Evolutionary conservation across 768 basidiomycete species (phyloP), one percentile per base, ranked within the genome.

Genomic region (Rhodosporidiobolus odoratus): DNA sequence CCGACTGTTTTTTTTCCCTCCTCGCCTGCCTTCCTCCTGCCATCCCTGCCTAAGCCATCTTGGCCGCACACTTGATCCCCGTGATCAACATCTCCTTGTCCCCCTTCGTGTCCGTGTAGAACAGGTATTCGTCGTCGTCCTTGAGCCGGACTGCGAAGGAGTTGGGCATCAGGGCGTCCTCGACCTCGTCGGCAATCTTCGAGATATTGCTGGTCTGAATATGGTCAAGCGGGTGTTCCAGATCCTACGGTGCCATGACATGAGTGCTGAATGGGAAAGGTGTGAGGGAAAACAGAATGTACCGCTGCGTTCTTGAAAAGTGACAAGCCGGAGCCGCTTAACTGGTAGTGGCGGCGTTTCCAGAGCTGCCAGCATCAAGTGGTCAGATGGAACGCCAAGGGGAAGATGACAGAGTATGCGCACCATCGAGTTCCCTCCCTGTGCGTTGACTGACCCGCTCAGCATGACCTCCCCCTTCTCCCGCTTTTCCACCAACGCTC

Each of bases 261-360:
- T n/a, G n/a, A n/a, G n/a, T n/a, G n/a, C n/a, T n/a, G n/a, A 25
- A 35, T 27, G 52, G 43, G 0, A n/a, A 30, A 23, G 38, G 15
- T 1, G 16, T 34, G 27, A 21, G 50, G 40, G 7, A 16, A 2
- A 30, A 56, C 2, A 4, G 41, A 16, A 56, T 64, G 47, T 10
- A 72, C 71, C 19, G 16, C 8, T n/a, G 65, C 62, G 60, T 38
- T 52, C 68, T 73, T 73, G 60, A 8, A 66, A 10, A 73, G 57
- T 23, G 45, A 34, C n/a, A 66, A 23, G 1, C 38, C n/a, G 2
- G n/a, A 17, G 5, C 15, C 23, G 1, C 34, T 30, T 3, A 69
- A 57, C 34, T 65, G 56, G 50, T 61, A 73, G 25, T 58, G 65
- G 13, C 72, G 64, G 9, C 72, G 56, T 17, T 58, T 45, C 72